A percentile compares a stretch with the other conserved stretches of the same genome.
Conservation (phyloP, 257 asterid species). For the Linderniella brevidens region DNA sequence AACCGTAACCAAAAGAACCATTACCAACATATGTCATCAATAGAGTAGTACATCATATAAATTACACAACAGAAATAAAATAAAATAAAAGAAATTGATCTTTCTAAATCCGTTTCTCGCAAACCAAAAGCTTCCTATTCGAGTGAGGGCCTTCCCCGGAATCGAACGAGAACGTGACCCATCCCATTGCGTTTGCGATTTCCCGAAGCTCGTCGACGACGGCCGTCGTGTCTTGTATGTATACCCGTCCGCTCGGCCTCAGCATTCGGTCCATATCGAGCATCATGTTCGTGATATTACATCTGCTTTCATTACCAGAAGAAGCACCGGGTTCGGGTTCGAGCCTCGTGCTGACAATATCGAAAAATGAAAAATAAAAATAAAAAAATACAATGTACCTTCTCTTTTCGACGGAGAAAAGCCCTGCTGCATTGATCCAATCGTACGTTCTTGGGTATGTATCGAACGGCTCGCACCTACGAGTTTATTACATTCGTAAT, state of each 20-base stretch:
- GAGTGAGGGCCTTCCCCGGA: background rate
- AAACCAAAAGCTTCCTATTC: background rate
- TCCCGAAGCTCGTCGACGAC: constrained; percentile 21
- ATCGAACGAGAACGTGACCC: background rate
- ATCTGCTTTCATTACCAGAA: constrained; percentile 15
- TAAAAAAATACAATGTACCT: constrained; percentile 18
- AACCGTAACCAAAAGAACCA: no score
- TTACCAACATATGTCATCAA: no score
- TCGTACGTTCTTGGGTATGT: constrained; percentile 70
- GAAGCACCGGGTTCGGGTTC: background rate
- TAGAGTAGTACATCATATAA: no score
- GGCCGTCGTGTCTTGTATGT: constrained; percentile 30
- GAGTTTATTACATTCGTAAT: background rate
- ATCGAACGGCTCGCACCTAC: constrained; percentile 68
- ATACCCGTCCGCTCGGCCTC: constrained; percentile 53
- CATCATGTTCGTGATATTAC: constrained; percentile 44
- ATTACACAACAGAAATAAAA: no score
- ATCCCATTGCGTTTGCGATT: background rate
- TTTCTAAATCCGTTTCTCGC: background rate
- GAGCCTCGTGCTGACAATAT: background rate
- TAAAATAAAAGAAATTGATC: no score
- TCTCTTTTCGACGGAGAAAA: constrained; percentile 38
- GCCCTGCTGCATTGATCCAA: constrained; percentile 38
- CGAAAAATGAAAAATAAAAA: background rate
- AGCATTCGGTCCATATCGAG: constrained; percentile 63